Percentiles rank a stretch among this genome's conserved stretches.
phyloP scores from a whole-genome alignment of 345 rosid genomes.

The Arabidopsis thaliana region TAIR10.1 NC_003071.7:14529501-14530000 shows the following conservation, averaged over 20 bases:
- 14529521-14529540: background rate
- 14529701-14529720: slow-evolving; percentile 40
- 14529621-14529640: slow-evolving; percentile 50
- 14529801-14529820: background rate
- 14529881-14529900: slow-evolving; percentile 90
- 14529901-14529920: slow-evolving; percentile 85
- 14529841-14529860: slow-evolving; percentile 62
- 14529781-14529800: background rate
- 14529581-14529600: background rate
- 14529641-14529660: slow-evolving; percentile 48
- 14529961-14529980: slow-evolving; percentile 86
- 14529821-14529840: slow-evolving; percentile 44
- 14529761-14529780: too few species aligned
- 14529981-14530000: slow-evolving; percentile 65
- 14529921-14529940: slow-evolving; percentile 77
- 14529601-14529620: background rate
- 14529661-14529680: slow-evolving; percentile 34
- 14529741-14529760: too few species aligned
- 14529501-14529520: slow-evolving; percentile 24
- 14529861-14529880: slow-evolving; percentile 48
- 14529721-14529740: slow-evolving; percentile 34
- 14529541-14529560: slow-evolving; percentile 34
- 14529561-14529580: slow-evolving; percentile 12
- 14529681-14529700: slow-evolving; percentile 31
- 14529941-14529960: slow-evolving; percentile 81